Percentiles rank a stretch among this genome's conserved stretches.
Evolutionary conservation across 164 flowering plant genomes (phyloP).

Genomic region (Aristolochia contorta): DNA sequence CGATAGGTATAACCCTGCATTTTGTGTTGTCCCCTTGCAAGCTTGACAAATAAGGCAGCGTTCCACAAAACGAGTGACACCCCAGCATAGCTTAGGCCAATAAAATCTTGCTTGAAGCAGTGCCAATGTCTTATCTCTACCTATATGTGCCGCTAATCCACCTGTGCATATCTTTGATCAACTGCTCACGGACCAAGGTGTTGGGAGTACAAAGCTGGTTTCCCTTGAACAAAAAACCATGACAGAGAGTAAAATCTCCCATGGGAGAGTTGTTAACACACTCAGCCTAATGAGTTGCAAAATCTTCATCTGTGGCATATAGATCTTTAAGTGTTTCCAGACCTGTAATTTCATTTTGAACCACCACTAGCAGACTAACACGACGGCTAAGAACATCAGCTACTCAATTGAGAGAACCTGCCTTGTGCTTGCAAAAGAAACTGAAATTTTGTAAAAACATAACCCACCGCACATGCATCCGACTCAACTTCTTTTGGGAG

Average conservation of each 20-base stretch:
- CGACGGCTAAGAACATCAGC: not conserved
- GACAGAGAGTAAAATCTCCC: not conserved
- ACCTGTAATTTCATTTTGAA: too few relatives aligned
- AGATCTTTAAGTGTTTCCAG: not conserved
- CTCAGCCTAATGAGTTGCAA: not conserved
- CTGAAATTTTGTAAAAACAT: not conserved
- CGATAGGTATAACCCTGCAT: constrained; percentile 1
- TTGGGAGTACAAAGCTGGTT: not conserved
- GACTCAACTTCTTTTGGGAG: constrained; percentile 2
- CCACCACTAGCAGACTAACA: not conserved
- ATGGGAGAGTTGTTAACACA: not conserved
- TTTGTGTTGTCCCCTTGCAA: not conserved
- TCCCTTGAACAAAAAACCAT: not conserved
- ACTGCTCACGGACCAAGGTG: not conserved
- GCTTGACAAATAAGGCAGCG: not conserved
- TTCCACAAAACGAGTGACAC: not conserved
- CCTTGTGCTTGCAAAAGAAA: not conserved
- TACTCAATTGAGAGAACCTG: not conserved
- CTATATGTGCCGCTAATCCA: not conserved
- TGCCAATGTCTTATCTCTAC: too few relatives aligned
- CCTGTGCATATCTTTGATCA: not conserved
- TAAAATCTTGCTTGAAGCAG: too few relatives aligned
- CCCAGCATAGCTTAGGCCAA: too few relatives aligned
- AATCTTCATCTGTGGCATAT: not conserved
- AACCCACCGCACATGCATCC: constrained; percentile 1